phyloP scores from a whole-genome alignment of 2,329 filamentous ascomycete genomes.

The Exophiala viscosa region DNA sequence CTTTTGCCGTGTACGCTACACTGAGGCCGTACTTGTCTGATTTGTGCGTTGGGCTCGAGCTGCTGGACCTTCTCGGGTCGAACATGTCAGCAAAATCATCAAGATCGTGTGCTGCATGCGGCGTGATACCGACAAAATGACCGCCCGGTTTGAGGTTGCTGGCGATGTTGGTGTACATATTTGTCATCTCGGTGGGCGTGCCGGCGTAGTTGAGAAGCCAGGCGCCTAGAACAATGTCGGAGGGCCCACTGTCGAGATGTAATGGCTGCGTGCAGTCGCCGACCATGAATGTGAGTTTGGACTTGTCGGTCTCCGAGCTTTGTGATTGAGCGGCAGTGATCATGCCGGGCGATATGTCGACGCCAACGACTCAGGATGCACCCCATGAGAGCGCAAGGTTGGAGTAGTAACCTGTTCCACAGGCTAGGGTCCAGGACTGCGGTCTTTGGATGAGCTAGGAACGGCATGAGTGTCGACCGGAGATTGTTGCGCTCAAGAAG shows the following conservation, averaged over 20 bases:
- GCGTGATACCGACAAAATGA: conserved; percentile 34
- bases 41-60: too few relatives aligned
- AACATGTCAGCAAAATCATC: conserved; percentile 22
- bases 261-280: conserved; percentile 32
- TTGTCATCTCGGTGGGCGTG: conserved; percentile 29
- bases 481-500: conserved; percentile 13
- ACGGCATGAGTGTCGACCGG: conserved; percentile 3
- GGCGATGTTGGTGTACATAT: conserved; percentile 37
- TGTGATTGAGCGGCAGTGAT: conserved; percentile 29
- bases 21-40: conserved; percentile 15
- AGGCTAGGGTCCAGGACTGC: conserved; percentile 38
- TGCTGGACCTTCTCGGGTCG: conserved; percentile 19
- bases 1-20: not conserved
- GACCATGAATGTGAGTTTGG: conserved; percentile 5
- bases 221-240: conserved; percentile 37
- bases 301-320: not conserved
- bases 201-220: conserved; percentile 41
- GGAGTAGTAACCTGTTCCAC: conserved; percentile 38
- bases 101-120: conserved; percentile 26
- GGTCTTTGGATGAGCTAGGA: not conserved
- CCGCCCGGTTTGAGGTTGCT: conserved; percentile 37
- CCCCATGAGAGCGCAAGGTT: conserved; percentile 35
- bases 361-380: conserved; percentile 33
- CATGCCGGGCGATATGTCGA: conserved; percentile 38
- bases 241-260: conserved; percentile 28